These are phyloP conservation scores for Penicillium corylophilum DNA, from an alignment of 2,329 filamentous ascomycete genomes.

Conservation along the genomic window DNA sequence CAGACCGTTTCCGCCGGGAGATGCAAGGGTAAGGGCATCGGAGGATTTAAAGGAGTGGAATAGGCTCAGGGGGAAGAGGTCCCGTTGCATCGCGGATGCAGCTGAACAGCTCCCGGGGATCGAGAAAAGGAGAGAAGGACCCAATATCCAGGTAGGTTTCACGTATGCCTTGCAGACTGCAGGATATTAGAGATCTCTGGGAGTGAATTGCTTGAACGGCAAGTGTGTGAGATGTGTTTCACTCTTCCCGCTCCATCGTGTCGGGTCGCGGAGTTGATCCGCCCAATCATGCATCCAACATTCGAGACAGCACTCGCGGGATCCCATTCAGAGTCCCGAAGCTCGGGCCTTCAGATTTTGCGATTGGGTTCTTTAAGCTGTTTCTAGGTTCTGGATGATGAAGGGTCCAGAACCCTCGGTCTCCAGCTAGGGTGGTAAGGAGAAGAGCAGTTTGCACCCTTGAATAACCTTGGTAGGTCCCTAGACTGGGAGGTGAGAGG, in stretches of 20 bases:
- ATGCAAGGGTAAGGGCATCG: conserved; percentile 11
- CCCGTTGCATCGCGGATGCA: conserved; percentile 19
- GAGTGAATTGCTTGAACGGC: conserved; percentile 5
- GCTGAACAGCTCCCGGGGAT: conserved; percentile 5
- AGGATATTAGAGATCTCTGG: conserved; percentile 9
- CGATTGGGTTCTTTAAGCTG: background rate
- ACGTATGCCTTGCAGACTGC: conserved; percentile 26
- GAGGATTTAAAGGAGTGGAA: conserved; percentile 8
- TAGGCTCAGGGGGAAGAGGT: conserved; percentile 10
- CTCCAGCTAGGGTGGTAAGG: background rate
- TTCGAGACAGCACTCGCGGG: background rate
- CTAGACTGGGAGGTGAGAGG: background rate
- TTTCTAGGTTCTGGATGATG: background rate
- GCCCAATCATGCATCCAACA: conserved; percentile 6
- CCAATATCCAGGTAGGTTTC: conserved; percentile 26
- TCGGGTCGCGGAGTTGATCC: conserved; percentile 1
- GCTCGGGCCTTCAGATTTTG: background rate
- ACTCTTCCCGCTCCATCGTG: conserved; percentile 5
- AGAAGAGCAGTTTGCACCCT: background rate
- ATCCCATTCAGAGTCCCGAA: background rate
- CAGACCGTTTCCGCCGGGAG: background rate
- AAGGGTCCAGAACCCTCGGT: background rate
- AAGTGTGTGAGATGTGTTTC: conserved; percentile 13
- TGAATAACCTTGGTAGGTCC: too few relatives aligned
- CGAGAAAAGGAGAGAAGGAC: conserved; percentile 8